phyloP scores from a whole-genome alignment of 148 eudicot species.

The Linanthus parryae region DNA sequence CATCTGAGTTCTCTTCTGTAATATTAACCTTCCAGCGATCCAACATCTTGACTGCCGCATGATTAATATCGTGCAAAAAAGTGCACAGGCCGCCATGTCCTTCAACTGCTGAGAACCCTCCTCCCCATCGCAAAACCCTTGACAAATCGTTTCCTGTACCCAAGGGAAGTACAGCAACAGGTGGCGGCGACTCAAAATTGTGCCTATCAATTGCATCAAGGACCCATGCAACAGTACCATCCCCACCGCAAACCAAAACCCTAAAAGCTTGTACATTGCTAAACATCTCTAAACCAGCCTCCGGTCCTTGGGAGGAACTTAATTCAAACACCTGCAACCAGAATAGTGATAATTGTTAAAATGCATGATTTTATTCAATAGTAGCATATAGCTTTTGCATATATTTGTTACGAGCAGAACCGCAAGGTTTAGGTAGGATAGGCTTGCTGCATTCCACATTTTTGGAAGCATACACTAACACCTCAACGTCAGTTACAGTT shows the following conservation, averaged over 20 bases:
- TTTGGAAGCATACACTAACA: no score
- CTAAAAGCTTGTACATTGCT: constrained; percentile 53
- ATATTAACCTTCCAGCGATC: constrained; percentile 83
- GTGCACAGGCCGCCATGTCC: constrained; percentile 66
- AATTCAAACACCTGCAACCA: constrained; percentile 67
- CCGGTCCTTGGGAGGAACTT: constrained; percentile 72
- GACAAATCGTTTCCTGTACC: constrained; percentile 92
- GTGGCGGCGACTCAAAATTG: constrained; percentile 73
- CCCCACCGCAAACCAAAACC: constrained; percentile 88
- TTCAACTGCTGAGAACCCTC: constrained; percentile 63
- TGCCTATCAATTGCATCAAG: constrained; percentile 73
- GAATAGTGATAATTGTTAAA: no score
- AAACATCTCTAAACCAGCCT: constrained; percentile 66
- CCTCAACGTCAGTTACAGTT: no score
- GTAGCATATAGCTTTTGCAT: no score
- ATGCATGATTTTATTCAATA: no score
- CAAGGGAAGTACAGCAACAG: constrained; percentile 76
- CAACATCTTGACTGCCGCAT: constrained; percentile 72
- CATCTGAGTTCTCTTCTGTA: constrained; percentile 38
- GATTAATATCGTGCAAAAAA: constrained; percentile 58
- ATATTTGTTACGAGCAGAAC: no score
- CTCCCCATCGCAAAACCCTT: constrained; percentile 84
- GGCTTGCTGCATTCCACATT: no score
- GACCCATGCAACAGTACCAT: constrained; percentile 89
- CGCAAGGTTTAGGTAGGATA: no score